phyloP scores from a whole-genome alignment of 805 yeast species.

The Starmerella khaoyaiensis region DNA sequence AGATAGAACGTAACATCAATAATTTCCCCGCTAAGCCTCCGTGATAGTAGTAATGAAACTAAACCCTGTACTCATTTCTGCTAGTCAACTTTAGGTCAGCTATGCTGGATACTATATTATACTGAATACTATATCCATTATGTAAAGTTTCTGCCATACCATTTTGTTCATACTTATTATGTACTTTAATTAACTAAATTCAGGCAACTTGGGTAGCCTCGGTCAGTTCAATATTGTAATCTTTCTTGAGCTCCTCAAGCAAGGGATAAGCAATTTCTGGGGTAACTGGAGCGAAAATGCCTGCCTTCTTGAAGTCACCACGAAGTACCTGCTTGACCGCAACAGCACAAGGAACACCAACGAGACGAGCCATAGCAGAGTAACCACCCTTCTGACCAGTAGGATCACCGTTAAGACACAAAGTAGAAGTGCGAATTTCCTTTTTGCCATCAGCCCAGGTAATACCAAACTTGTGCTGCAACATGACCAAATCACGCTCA shows the following conservation, averaged over 20 bases:
- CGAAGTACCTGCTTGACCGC: constrained; percentile 76
- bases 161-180: too few relatives aligned
- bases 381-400: constrained; percentile 55
- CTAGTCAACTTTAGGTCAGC: too few relatives aligned
- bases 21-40: too few relatives aligned
- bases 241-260: constrained; percentile 81
- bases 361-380: constrained; percentile 96
- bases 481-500: constrained; percentile 87
- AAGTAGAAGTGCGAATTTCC: constrained; percentile 89
- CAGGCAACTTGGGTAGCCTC: constrained; percentile 62
- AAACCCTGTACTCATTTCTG: too few relatives aligned
- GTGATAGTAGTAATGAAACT: too few relatives aligned
- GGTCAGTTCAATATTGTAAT: constrained; percentile 71
- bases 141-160: too few relatives aligned
- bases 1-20: too few relatives aligned
- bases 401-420: constrained; percentile 85
- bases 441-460: constrained; percentile 88
- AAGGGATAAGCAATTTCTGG: constrained; percentile 84
- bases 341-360: constrained; percentile 97
- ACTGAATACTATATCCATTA: too few relatives aligned
- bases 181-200: too few relatives aligned
- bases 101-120: too few relatives aligned
- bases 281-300: constrained; percentile 85
- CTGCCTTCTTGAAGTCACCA: constrained; percentile 65
- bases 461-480: constrained; percentile 96